Base-by-base conservation (phyloP, 176 grass and related monocot genomes). In the Musa acuminata region DNA sequence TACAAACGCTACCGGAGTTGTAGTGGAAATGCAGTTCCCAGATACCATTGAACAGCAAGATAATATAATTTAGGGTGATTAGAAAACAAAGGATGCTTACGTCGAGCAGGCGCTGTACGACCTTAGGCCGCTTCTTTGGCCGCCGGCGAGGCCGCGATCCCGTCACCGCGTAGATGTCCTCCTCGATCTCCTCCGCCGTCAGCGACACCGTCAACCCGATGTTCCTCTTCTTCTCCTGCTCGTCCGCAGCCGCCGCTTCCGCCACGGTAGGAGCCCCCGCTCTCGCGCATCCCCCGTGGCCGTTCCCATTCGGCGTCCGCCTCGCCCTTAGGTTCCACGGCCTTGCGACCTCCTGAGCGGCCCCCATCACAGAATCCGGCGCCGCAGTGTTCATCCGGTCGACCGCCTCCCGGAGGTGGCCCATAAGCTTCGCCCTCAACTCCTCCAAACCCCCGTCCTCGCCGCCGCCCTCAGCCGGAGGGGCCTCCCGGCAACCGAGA, bases 151-250 rank as follows among this genome's bases (percentile, higher is more conserved):
- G 95, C 21, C 85, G 84, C 62, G 82, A 85, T 75, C 88, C 95
- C 51, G 95, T 99, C n/a, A 99, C 75, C 72, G 95, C 91, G 77
- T 94, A 99, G 21, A 99, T 55, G 82, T 99, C 95, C 66, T 93
- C 95, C 86, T 99, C 91, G 72, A 99, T 90, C 84, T 99, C 95
- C 51, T 94, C 95, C 35, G 58, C 80, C 64, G 75, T 83, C 8
- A 99, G 88, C 20, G 80, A 64, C 27, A 99, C 72, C 0, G 88
- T 63, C 79, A 99, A 90, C 50, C 80, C 76, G 51, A 75, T 67
- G 27, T 88, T 73, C 64, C 80, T 24, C 24, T 60, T 63, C 70
- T 48, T 77, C 6, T 80, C 48, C 25, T 52, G 72, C 8, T 72
- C 52, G 23, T 53, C 57, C 14, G 82, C 59, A 7, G 43, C 5